Percentiles rank a stretch among this genome's conserved stretches.
Evolutionary conservation across 768 basidiomycete genomes (phyloP).

Genomic region (Royoungia palumana): DNA sequence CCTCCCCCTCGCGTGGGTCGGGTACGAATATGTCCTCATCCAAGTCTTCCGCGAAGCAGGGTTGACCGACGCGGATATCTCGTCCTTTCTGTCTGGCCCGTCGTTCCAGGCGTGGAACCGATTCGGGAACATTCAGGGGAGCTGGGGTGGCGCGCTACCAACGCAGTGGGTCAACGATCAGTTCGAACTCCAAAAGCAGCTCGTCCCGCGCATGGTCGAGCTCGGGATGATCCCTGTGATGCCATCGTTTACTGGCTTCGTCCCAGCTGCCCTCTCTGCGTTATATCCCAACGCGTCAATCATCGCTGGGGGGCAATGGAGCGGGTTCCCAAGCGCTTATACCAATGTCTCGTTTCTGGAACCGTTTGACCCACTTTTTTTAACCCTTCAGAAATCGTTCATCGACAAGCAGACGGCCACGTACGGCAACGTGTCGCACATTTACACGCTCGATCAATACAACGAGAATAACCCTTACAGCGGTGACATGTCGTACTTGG

Average conservation of each 20-base stretch:
- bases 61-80: constrained; percentile 34
- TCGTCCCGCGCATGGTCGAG: constrained; percentile 37
- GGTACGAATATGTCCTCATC: constrained; percentile 37
- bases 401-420: constrained; percentile 36
- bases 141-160: constrained; percentile 37
- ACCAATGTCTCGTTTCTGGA: constrained; percentile 41
- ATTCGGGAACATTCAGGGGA: constrained; percentile 42
- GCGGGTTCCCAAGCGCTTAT: constrained; percentile 29
- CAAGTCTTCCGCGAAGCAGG: constrained; percentile 38
- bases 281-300: constrained; percentile 36
- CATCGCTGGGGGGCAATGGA: constrained; percentile 35
- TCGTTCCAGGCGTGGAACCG: constrained; percentile 43
- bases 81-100: constrained; percentile 35
- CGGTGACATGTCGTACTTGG: constrained; percentile 32
- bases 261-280: constrained; percentile 31
- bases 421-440: constrained; percentile 38
- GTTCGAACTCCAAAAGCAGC: constrained; percentile 34
- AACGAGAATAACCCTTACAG: constrained; percentile 41
- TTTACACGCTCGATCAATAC: constrained; percentile 45
- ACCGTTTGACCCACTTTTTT: constrained; percentile 38
- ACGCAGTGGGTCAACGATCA: constrained; percentile 39
- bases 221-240: constrained; percentile 43
- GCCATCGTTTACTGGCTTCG: constrained; percentile 42
- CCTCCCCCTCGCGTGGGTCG: constrained; percentile 41
- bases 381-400: constrained; percentile 36